Conservation (phyloP, 192 early-diverging fungal genomes). For the Entomortierella beljakovae region DNA sequence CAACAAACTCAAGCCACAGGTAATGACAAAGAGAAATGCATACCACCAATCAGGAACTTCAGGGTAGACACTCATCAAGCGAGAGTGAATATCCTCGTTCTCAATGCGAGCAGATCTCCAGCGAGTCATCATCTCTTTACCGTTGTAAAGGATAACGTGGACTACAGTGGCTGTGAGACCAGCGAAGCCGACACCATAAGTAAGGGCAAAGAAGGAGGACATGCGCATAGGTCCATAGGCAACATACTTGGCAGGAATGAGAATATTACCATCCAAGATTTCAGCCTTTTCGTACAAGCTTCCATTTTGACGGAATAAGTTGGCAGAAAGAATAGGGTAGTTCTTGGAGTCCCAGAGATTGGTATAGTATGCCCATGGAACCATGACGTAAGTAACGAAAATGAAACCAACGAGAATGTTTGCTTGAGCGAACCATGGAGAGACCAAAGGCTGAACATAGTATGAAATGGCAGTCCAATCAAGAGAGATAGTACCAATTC, state of each 20-base stretch:
- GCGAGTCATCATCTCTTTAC: slow-evolving; percentile 62
- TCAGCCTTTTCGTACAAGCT: slow-evolving; percentile 40
- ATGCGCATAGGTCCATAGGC: slow-evolving; percentile 59
- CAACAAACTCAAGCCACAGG: slow-evolving; percentile 58
- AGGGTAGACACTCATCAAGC: slow-evolving; percentile 78
- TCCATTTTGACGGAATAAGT: slow-evolving; percentile 51
- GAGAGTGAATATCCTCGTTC: slow-evolving; percentile 74
- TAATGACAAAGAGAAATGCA: slow-evolving; percentile 55
- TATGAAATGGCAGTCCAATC: slow-evolving; percentile 68
- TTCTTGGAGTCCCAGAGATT: slow-evolving; percentile 61
- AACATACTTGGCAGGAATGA: slow-evolving; percentile 52
- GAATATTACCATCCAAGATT: slow-evolving; percentile 48
- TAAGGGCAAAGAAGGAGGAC: slow-evolving; percentile 60
- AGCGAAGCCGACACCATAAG: slow-evolving; percentile 67
- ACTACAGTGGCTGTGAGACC: slow-evolving; percentile 64
- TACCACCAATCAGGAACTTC: slow-evolving; percentile 79
- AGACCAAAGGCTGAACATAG: slow-evolving; percentile 55
- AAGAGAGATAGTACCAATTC: slow-evolving; percentile 66
- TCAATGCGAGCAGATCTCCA: slow-evolving; percentile 52
- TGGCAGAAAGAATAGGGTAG: slow-evolving; percentile 56
- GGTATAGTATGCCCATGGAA: slow-evolving; percentile 62
- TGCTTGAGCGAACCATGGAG: slow-evolving; percentile 58
- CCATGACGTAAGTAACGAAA: slow-evolving; percentile 62
- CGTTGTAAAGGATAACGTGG: slow-evolving; percentile 72
- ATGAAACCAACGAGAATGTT: slow-evolving; percentile 66